phyloP scores from a whole-genome alignment of 73 alveolate species.

The Diophrys appendiculata region DNA sequence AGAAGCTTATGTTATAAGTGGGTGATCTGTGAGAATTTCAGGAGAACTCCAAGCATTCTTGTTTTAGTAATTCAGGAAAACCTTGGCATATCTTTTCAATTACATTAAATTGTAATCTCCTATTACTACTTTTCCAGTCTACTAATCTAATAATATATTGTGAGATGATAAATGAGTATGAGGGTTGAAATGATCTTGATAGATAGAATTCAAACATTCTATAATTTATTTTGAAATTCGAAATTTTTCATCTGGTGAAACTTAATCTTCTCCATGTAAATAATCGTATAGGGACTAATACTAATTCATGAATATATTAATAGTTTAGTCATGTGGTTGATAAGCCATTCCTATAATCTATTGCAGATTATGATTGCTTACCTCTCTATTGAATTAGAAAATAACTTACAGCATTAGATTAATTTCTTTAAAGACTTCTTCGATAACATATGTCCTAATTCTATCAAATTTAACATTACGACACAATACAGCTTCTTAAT shows the following conservation, averaged over 20 bases:
- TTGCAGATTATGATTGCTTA: no score
- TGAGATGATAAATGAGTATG: not conserved
- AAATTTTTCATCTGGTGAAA: not conserved
- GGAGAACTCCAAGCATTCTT: not conserved
- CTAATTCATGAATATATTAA: not conserved
- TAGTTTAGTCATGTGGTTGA: not conserved
- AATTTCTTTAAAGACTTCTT: constrained; percentile 23
- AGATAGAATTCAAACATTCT: no score
- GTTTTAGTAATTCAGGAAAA: not conserved
- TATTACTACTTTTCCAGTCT: not conserved
- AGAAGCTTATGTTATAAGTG: not conserved
- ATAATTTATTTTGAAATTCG: not conserved
- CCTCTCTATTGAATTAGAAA: not conserved
- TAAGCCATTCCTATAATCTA: not conserved
- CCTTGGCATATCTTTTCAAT: not conserved
- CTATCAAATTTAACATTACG: constrained; percentile 70
- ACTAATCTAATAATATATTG: no score
- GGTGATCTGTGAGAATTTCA: not conserved
- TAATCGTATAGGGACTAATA: not conserved
- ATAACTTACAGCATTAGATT: not conserved
- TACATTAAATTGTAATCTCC: not conserved
- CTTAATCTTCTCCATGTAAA: not conserved
- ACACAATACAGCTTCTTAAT: constrained; percentile 49
- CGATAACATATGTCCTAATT: constrained; percentile 70
- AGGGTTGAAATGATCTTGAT: not conserved